These are phyloP conservation scores for Xylaria sp. DNA, from an alignment of 2,329 filamentous ascomycete genomes.

Conservation along the genomic window DNA sequence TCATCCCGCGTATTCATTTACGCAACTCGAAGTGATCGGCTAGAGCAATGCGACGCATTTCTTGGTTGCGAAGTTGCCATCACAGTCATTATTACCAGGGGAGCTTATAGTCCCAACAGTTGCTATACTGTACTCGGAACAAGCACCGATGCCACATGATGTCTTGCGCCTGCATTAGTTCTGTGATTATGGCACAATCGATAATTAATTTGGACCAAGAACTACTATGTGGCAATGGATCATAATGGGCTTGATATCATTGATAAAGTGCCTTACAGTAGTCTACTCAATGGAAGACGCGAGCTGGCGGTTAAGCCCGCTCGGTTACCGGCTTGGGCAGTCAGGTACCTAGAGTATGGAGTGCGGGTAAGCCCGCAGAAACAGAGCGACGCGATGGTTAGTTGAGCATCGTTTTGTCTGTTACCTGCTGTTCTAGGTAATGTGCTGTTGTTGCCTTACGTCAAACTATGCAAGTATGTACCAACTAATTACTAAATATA, in stretches of 20 bases:
- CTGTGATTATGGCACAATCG: background rate
- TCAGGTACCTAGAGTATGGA: too few relatives aligned
- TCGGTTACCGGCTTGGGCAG: background rate
- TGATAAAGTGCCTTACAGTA: too few relatives aligned
- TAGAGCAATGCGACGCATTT: conserved; percentile 4
- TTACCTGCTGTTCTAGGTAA: background rate
- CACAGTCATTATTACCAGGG: conserved; percentile 5
- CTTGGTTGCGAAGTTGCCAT: background rate
- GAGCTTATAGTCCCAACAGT: background rate
- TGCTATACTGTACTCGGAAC: conserved; percentile 19
- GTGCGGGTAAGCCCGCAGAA: conserved; percentile 7
- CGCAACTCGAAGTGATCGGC: background rate
- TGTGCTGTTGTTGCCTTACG: background rate
- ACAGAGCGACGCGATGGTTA: background rate
- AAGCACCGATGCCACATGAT: conserved; percentile 21
- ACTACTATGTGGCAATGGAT: background rate
- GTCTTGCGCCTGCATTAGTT: background rate
- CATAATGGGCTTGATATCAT: background rate
- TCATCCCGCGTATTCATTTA: background rate
- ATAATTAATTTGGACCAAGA: background rate
- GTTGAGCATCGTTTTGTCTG: too few relatives aligned
- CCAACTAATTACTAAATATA: conserved; percentile 19
- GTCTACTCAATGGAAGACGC: background rate
- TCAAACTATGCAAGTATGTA: background rate
- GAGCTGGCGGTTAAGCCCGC: background rate